A percentile compares a stretch with the other conserved stretches of the same genome.
phyloP scores from a whole-genome alignment of 2,329 filamentous ascomycete species.

The Ophiosphaerella korrae region DNA sequence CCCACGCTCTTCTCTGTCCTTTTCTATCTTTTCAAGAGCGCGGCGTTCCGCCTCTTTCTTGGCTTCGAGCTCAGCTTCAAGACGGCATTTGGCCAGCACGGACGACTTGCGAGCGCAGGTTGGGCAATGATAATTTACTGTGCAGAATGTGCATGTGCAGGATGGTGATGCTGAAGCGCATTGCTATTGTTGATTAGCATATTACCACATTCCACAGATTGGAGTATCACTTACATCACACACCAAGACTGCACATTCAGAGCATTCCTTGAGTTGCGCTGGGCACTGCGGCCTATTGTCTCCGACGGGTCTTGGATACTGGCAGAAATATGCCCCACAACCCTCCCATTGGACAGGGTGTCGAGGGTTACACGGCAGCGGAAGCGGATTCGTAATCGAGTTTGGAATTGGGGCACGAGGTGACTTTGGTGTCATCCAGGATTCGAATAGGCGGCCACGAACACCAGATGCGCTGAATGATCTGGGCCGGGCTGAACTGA shows the following conservation, averaged over 20 bases:
- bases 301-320: slow-evolving; percentile 45
- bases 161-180: slow-evolving; percentile 36
- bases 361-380: slow-evolving; percentile 46
- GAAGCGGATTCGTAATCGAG: slow-evolving; percentile 40
- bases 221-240: slow-evolving; percentile 45
- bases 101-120: slow-evolving; percentile 41
- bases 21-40: slow-evolving; percentile 34
- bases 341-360: slow-evolving; percentile 53
- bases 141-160: slow-evolving; percentile 49
- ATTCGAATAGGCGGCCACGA: slow-evolving; percentile 37
- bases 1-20: slow-evolving; percentile 41
- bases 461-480: slow-evolving; percentile 46
- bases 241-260: slow-evolving; percentile 47
- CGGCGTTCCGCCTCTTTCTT: slow-evolving; percentile 39
- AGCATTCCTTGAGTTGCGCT: slow-evolving; percentile 45
- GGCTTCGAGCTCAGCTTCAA: slow-evolving; percentile 41
- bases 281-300: slow-evolving; percentile 46
- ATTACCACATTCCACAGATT: background rate
- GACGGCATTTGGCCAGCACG: slow-evolving; percentile 43
- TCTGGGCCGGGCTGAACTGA: slow-evolving; percentile 43
- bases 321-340: slow-evolving; percentile 51
- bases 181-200: slow-evolving; percentile 29
- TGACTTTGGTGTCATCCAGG: slow-evolving; percentile 29
- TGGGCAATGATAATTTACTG: slow-evolving; percentile 47
- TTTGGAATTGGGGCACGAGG: slow-evolving; percentile 28